Evolutionary conservation across 257 asterid species (phyloP).

Genomic region (Coffea canephora): DNA sequence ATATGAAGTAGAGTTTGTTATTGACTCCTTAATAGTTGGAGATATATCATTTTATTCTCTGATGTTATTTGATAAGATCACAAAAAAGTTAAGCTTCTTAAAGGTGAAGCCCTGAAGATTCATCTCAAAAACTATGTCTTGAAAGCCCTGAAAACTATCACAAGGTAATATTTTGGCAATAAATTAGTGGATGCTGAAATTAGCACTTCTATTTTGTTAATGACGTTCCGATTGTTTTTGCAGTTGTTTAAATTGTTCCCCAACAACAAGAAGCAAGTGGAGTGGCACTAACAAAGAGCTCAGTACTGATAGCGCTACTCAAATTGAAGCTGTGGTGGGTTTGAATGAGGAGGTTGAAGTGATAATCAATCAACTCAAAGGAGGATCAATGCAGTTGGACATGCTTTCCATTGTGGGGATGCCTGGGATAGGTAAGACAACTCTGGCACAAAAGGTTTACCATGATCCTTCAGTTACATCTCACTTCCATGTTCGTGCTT

Average conservation of each 20-base stretch:
- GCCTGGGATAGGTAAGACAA: background rate
- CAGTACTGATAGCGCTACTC: too few relatives aligned
- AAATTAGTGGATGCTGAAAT: too few relatives aligned
- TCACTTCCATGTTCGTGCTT: background rate
- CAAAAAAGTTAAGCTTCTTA: background rate
- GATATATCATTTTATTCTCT: background rate
- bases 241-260: too few relatives aligned
- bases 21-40: too few relatives aligned
- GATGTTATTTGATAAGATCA: background rate
- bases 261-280: too few relatives aligned
- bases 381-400: background rate
- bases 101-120: background rate
- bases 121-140: background rate
- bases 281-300: too few relatives aligned
- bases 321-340: background rate
- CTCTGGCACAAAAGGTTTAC: background rate
- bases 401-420: background rate
- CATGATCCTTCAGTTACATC: background rate
- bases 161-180: too few relatives aligned
- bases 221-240: too few relatives aligned
- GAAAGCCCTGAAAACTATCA: background rate
- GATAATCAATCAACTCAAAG: background rate
- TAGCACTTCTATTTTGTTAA: too few relatives aligned
- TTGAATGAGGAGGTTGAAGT: background rate
- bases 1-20: too few relatives aligned